Evolutionary conservation across 768 basidiomycete genomes (phyloP), one percentile per base, ranked within the genome.

Genomic region (Boletus subparvulus): DNA sequence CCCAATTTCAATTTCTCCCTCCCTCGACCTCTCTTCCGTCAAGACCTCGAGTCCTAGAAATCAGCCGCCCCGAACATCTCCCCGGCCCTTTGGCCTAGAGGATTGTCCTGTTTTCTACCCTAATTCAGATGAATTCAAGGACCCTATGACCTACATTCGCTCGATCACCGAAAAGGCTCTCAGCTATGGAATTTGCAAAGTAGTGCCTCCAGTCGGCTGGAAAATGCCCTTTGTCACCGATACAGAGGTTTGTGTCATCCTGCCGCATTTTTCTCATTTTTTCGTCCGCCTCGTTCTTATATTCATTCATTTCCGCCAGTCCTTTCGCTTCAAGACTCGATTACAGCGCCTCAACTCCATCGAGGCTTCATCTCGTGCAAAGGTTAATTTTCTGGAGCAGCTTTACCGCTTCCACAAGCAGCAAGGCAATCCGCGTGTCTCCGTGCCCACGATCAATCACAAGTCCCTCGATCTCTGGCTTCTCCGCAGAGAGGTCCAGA

Each of bases 381-480:
- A 95, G 74, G 77, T 98, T 72, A 98, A 97, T 78, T 98, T 97
- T 75, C 75, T 98, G 62, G 96, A 98, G 72, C 94, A 97, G 74
- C 82, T 99, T 47, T 95, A 95, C 74, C 89, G 92, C 64, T 99
- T 90, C 73, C 97, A 98, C 75, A 88, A 91, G 65, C 95, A 98
- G 72, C 94, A 95, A 75, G 93, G 93, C 47, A 93, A 94, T 70
- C 80, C 86, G 58, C 86, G 90, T 61, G 87, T 98, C 26, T 86
- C 86, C n/a, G 88, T 98, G 35, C 97, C 97, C 55, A 90, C 89
- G 33, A 92, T 99, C 70, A 94, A 94, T 72, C 87, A 92, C 73
- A 91, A 92, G 68, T 83, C 93, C 2, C 78, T 99, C 50, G 97
- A 99, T 78, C 78, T 99, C 17, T 98, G 94, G 92, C 81, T 88